Base-by-base conservation (phyloP, 306 rosid species). In the Prinsepia uniflora region DNA sequence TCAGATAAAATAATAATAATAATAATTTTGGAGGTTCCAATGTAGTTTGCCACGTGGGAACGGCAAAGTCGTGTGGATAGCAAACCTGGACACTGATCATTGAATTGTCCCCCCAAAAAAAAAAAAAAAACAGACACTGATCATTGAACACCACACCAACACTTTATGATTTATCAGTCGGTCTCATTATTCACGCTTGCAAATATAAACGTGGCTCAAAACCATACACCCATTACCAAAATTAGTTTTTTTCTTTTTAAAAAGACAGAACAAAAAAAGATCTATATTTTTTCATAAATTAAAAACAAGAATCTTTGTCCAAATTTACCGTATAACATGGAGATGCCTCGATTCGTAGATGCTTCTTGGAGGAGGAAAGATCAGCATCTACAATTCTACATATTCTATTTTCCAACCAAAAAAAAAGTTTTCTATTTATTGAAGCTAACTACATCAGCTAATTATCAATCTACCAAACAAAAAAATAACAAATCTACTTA, bases 81-180 rank as follows among this genome's bases (percentile, higher is more conserved):
- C 30, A 24, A 24, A 0, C 30, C 30, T 2, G 1, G n/a, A n/a
- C n/a, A n/a, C n/a, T n/a, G n/a, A n/a, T n/a, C n/a, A n/a, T n/a
- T n/a, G n/a, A n/a, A n/a, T n/a, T n/a, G n/a, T n/a, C n/a, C n/a
- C n/a, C n/a, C n/a, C n/a, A n/a, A n/a, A n/a, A n/a, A n/a, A n/a
- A n/a, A n/a, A n/a, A n/a, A n/a, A n/a, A n/a, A n/a, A n/a, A n/a
- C n/a, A n/a, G n/a, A n/a, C n/a, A n/a, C n/a, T n/a, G n/a, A n/a
- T n/a, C 30, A 2, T 2, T 19, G 12, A 11, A 43, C 77, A 57
- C 53, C 56, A 75, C 67, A 75, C 71, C 66, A 50, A 14, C 5
- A 1, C 68, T 45, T 54, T 41, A 65, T 61, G 1, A 24, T 2
- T 24, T 1, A 24, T 24, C 30, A 2, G 0, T 30, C 36, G 3